phyloP scores from a whole-genome alignment of 2,329 filamentous ascomycete genomes.

The Arthroderma sp. region DNA sequence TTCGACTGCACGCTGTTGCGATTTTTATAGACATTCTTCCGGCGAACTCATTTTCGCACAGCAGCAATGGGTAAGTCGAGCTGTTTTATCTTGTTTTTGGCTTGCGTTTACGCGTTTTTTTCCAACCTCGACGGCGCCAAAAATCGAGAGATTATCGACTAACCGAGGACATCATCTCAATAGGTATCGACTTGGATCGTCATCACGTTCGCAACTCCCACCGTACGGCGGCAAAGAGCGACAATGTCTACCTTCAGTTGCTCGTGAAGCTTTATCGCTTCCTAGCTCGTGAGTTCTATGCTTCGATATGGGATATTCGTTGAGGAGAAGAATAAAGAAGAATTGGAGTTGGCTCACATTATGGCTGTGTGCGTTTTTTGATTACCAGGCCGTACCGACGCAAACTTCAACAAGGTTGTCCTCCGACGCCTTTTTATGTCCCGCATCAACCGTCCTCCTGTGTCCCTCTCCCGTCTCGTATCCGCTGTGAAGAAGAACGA shows the following conservation, averaged over 20 bases:
- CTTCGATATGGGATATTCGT: background rate
- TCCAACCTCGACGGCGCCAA: no score
- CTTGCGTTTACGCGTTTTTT: no score
- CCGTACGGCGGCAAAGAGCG: conserved; percentile 92
- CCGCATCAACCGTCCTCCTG: conserved; percentile 91
- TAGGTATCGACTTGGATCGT: conserved; percentile 46
- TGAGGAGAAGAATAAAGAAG: background rate
- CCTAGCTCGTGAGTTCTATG: conserved; percentile 63
- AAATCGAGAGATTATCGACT: no score
- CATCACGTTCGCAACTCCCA: conserved; percentile 56
- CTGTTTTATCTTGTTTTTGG: background rate
- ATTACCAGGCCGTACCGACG: conserved; percentile 72
- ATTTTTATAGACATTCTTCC: conserved; percentile 1
- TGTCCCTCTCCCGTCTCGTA: conserved; percentile 85
- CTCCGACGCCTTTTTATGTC: conserved; percentile 97
- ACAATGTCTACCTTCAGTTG: conserved; percentile 95
- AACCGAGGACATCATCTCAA: background rate
- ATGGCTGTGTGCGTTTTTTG: conserved; percentile 6
- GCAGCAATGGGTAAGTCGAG: conserved; percentile 32
- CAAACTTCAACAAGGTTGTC: conserved; percentile 97
- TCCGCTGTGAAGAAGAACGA: conserved; percentile 38
- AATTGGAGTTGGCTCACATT: conserved; percentile 1
- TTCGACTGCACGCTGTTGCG: conserved; percentile 8
- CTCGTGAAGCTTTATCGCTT: conserved; percentile 98
- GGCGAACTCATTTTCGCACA: conserved; percentile 16